A percentile compares a stretch with the other conserved stretches of the same genome.
These are phyloP conservation scores for Eimeria sp. DNA, from an alignment of 169 alveolate species.

Conservation along the genomic window DNA sequence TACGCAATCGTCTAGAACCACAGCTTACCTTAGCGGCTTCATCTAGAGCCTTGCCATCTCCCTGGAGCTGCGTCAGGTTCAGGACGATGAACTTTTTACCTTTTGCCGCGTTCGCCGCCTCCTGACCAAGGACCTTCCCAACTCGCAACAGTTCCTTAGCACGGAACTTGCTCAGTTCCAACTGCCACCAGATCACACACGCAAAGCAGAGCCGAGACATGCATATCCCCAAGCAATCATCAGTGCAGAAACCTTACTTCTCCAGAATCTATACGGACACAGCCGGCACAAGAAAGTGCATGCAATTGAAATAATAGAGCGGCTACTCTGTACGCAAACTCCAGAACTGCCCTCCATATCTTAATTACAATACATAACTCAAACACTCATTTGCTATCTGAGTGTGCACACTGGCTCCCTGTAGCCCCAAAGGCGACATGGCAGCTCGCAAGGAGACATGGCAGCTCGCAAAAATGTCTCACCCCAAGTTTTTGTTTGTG, in stretches of 20 bases:
- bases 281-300: background rate
- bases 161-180: constrained; percentile 77
- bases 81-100: constrained; percentile 59
- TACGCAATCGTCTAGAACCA: background rate
- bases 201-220: background rate
- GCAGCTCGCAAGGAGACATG: background rate
- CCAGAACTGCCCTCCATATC: background rate
- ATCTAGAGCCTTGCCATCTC: constrained; percentile 83
- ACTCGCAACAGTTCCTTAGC: constrained; percentile 75
- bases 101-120: constrained; percentile 49
- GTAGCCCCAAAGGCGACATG: background rate
- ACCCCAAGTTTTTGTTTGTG: constrained; percentile 70
- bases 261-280: background rate
- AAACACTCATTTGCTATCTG: background rate
- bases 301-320: background rate
- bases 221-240: background rate
- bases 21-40: constrained; percentile 76
- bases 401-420: background rate
- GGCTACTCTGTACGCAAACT: background rate
- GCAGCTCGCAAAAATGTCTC: background rate
- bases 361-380: background rate
- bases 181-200: constrained; percentile 30
- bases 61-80: constrained; percentile 62
- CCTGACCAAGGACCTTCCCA: constrained; percentile 77
- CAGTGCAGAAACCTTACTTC: background rate